phyloP scores from a whole-genome alignment of 1,284 basidiomycete species.

The Coniferiporia weirii region DNA sequence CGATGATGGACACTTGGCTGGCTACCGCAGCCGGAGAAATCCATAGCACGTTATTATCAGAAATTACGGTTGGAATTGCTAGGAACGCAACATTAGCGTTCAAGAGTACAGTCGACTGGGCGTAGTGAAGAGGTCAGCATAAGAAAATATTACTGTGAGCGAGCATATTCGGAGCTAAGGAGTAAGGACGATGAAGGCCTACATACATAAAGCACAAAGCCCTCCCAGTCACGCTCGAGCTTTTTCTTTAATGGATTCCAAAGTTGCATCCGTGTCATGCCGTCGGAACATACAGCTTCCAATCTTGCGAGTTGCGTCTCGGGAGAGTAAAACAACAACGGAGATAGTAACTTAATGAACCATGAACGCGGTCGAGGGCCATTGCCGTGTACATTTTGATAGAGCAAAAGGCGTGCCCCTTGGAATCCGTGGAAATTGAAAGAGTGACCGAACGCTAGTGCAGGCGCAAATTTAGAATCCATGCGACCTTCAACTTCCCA shows the following conservation, averaged over 20 bases:
- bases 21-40: constrained; percentile 29
- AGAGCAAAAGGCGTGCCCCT: constrained; percentile 42
- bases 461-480: neutral
- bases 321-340: constrained; percentile 40
- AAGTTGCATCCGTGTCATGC: constrained; percentile 23
- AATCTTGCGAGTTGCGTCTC: constrained; percentile 35
- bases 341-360: constrained; percentile 31
- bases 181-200: too few relatives aligned
- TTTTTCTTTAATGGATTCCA: constrained; percentile 32
- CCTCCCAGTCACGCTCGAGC: constrained; percentile 31
- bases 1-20: constrained; percentile 36
- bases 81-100: constrained; percentile 36
- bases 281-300: constrained; percentile 37
- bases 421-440: constrained; percentile 49
- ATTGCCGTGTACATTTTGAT: constrained; percentile 37
- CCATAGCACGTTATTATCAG: neutral
- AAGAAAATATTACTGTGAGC: neutral
- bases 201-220: constrained; percentile 32
- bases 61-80: constrained; percentile 30
- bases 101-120: constrained; percentile 37
- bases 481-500: too few relatives aligned
- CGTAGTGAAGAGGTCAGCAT: neutral
- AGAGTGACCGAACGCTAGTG: constrained; percentile 39
- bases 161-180: neutral
- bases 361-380: constrained; percentile 25